Conservation (phyloP, 306 rosid species). For the Vigna angularis region DNA sequence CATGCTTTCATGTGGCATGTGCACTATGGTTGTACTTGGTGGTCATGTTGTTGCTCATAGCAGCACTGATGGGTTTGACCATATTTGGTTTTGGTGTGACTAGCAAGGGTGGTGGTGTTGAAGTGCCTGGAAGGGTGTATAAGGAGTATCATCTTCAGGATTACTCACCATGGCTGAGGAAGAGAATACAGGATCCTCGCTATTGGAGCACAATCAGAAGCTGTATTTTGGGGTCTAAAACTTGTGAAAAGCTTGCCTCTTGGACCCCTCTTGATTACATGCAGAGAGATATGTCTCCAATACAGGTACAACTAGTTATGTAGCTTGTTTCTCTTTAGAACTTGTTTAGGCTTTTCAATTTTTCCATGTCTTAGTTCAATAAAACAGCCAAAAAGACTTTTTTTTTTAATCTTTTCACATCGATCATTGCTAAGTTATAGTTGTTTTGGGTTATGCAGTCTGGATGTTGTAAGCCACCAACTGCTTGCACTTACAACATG, state of each 20-base stretch:
- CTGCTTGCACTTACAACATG: conserved; percentile 70
- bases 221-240: conserved; percentile 84
- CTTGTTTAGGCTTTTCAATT: neutral
- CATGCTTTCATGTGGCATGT: conserved; percentile 92
- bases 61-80: conserved; percentile 66
- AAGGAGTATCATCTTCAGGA: conserved; percentile 65
- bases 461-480: conserved; percentile 95
- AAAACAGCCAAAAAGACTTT: neutral
- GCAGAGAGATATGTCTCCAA: conserved; percentile 76
- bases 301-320: conserved; percentile 64
- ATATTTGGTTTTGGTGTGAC: conserved; percentile 84
- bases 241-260: conserved; percentile 62
- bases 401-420: neutral
- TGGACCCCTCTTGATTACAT: conserved; percentile 86
- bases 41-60: conserved; percentile 82
- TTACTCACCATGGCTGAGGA: conserved; percentile 84
- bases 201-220: conserved; percentile 77
- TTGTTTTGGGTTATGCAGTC: conserved; percentile 59
- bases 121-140: conserved; percentile 76
- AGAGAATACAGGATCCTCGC: conserved; percentile 63
- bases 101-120: conserved; percentile 72
- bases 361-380: neutral
- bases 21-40: conserved; percentile 90
- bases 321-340: neutral
- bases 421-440: neutral